These are phyloP conservation scores for Phytopythium litorale DNA, from an alignment of 352 stramenopile genomes.

Conservation along the genomic window DNA sequence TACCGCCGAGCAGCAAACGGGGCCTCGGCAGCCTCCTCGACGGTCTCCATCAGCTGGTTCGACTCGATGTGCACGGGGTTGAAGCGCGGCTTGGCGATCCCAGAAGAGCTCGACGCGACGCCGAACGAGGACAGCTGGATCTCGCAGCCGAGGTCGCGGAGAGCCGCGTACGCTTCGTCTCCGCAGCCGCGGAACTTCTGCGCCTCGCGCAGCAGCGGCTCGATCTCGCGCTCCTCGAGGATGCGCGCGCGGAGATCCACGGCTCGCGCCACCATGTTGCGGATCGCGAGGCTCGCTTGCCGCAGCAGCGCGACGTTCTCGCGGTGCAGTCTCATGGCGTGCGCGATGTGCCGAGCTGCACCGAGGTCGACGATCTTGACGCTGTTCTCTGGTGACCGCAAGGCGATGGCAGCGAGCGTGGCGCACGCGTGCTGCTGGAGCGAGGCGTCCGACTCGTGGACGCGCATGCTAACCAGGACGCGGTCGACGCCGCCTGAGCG, in stretches of 20 bases:
- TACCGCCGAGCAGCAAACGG: constrained; percentile 29
- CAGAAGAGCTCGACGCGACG: constrained; percentile 12
- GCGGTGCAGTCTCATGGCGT: constrained; percentile 50
- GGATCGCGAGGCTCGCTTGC: constrained; percentile 75
- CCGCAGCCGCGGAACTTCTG: constrained; percentile 63
- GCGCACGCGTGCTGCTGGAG: constrained; percentile 73
- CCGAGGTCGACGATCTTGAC: constrained; percentile 44
- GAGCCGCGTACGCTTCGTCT: constrained; percentile 72
- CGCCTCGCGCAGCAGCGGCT: constrained; percentile 55
- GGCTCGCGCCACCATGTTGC: constrained; percentile 70
- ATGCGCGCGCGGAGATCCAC: constrained; percentile 55
- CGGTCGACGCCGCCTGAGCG: constrained; percentile 43
- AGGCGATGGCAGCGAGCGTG: constrained; percentile 63
- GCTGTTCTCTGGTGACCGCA: constrained; percentile 69
- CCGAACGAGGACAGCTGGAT: constrained; percentile 67
- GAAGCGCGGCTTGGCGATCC: constrained; percentile 35
- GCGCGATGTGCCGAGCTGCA: constrained; percentile 37
- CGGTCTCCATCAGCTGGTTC: constrained; percentile 40
- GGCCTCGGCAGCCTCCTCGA: constrained; percentile 49
- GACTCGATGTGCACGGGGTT: constrained; percentile 66
- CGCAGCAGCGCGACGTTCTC: constrained; percentile 45
- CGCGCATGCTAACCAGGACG: constrained; percentile 55
- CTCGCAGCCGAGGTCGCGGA: constrained; percentile 68
- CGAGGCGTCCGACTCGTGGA: constrained; percentile 40
- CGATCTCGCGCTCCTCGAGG: constrained; percentile 59